phyloP scores from a whole-genome alignment of 1,284 basidiomycete genomes.

The Meripilus lineatus region DNA sequence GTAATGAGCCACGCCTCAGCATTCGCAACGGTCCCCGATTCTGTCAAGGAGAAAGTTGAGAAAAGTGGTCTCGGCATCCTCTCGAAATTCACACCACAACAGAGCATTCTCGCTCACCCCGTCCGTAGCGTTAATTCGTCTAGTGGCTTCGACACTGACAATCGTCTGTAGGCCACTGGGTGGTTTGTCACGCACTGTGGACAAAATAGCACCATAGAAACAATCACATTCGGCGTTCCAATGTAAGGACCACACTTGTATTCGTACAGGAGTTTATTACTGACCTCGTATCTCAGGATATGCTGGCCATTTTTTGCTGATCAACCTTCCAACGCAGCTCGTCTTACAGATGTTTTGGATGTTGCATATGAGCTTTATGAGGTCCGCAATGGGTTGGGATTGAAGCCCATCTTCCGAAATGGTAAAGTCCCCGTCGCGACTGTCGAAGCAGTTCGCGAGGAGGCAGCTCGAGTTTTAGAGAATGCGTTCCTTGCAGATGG shows the following conservation, averaged over 20 bases:
- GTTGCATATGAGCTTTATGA: conserved; percentile 23
- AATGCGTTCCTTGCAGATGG: conserved; percentile 12
- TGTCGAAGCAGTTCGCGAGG: conserved; percentile 11
- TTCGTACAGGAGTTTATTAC: background rate
- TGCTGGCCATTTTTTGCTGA: conserved; percentile 21
- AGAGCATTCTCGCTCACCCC: conserved; percentile 7
- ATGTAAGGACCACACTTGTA: conserved; percentile 2
- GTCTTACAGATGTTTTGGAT: conserved; percentile 13
- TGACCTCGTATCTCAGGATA: conserved; percentile 13
- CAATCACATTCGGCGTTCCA: conserved; percentile 6
- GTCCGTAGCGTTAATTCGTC: background rate
- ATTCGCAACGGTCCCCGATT: conserved; percentile 7
- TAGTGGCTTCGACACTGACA: background rate
- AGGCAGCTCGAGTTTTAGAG: conserved; percentile 7
- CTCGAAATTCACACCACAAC: conserved; percentile 9
- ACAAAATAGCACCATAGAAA: conserved; percentile 10
- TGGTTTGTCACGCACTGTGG: conserved; percentile 14
- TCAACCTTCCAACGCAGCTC: conserved; percentile 19
- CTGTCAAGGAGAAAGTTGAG: conserved; percentile 6
- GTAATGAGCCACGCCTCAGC: conserved; percentile 8
- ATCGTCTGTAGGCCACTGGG: conserved; percentile 6
- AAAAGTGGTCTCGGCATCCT: conserved; percentile 5
- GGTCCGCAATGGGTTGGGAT: conserved; percentile 18
- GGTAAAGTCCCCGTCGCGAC: conserved; percentile 10
- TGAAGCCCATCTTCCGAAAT: conserved; percentile 16